Base-by-base conservation (phyloP, 2,329 filamentous ascomycete species). In the Fusarium armeniacum region DNA sequence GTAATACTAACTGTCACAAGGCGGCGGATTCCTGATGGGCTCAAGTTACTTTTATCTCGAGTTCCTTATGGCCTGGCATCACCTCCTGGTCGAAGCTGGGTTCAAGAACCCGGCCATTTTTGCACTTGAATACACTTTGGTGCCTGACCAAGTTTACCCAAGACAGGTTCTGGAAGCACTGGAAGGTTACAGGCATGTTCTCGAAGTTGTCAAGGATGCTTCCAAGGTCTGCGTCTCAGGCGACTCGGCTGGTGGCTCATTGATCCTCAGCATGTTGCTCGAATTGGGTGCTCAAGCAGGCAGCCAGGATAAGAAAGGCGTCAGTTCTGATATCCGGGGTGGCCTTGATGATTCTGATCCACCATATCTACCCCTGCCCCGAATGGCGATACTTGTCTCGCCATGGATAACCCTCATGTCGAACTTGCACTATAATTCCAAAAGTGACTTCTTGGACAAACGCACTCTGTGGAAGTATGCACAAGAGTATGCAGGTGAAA, bases 21-120 rank as follows among this genome's bases (percentile, higher is more conserved):
- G 91, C 18, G 93, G 93, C 24, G 93, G 93, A 1, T 96, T 97
- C 77, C 88, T 89, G 9, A 92, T 97, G 90, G 93, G 93, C 5
- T 93, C 91, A 15, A 84, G 86, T 20, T 92, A 91, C 80, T 97
- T 97, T 78, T 97, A 97, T 77, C 86, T 94, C 36, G 93, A 97
- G 74, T 96, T 95, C 71, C 83, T 97, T 4, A 82, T 95, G 56
- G 87, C 89, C 11, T 93, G 91, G 90, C 81, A 92, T 15, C 83
- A 85, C 44, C 81, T 93, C 20, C 83, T 97, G 40, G 84, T 87
- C 58, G 81, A 86, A 53, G 82, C 84, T 20, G 91, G 91, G 2
- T 95, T 91, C 77, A 77, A 81, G 12, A 96, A 94, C 74, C 93
- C 93, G 1, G 91, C 91, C 24, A 86, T 96, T 5, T 93, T 96